Base-by-base conservation (phyloP, 2,329 filamentous ascomycete genomes). In the Herpomyces periplanetae region DNA sequence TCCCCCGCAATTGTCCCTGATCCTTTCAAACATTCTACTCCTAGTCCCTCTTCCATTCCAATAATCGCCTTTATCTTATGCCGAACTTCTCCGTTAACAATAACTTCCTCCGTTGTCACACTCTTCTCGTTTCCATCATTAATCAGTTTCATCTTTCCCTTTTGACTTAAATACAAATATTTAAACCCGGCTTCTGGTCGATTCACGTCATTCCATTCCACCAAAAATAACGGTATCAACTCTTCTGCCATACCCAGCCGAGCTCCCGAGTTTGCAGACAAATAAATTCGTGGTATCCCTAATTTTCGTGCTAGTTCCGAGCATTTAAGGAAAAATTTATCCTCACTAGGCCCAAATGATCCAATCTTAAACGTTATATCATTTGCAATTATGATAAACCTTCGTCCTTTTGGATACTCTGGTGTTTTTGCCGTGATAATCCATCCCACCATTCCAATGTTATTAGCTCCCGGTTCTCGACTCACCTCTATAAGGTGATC, bases 311-410 rank as follows among this genome's bases (percentile, higher is more conserved):
- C 80, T 28, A 88, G 51, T 42, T 96, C 73, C 5, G 80, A 91
- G 46, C 80, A 96, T 51, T 91, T 88, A 51, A 84, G 53, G 58
- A 96, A 96, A 56, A 87, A 96, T 31, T 66, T 63, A 41, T 96
- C 80, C 45, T 96, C 80, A 42, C 63, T 61, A 15, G 80, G 80
- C 20, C 80, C 80, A 37, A 96, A 96, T 2, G 69, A 87, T 34
- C 80, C 80, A 37, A 91, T 96, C 51, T 84, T 84, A 53, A 69
- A 91, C 8, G 80, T 96, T 39, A 96, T 96, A 35, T 96, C 80
- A 51, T 96, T 96, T 50, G 80, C 73, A 26, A 96, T 62, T 27
- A 96, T 68, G 36, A 96, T 59, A 43, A 91, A 88, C 34, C 66
- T 66, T 29, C 80, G 58, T 23, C 80, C 80, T 27, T 56, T 53